Conservation (phyloP, 2,329 filamentous ascomycete species). For the Penicillium janthinellum region DNA sequence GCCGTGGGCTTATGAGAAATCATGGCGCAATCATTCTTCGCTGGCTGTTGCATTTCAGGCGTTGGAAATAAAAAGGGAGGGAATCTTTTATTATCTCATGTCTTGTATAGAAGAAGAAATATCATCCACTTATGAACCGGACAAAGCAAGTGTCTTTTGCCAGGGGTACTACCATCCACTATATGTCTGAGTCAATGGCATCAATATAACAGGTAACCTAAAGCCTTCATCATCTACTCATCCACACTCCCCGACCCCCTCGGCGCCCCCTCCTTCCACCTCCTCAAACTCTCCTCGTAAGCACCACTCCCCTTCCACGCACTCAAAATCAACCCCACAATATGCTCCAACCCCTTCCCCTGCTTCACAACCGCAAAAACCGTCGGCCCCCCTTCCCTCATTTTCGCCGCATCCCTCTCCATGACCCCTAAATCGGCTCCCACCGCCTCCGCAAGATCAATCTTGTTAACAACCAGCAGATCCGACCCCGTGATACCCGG, state of each 20-base stretch:
- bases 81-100: constrained; percentile 14
- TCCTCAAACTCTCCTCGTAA: constrained; percentile 46
- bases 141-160: constrained; percentile 21
- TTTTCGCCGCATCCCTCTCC: constrained; percentile 91
- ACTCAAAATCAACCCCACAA: constrained; percentile 83
- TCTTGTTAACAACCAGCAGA: constrained; percentile 94
- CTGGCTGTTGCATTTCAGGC: constrained; percentile 30
- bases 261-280: constrained; percentile 47
- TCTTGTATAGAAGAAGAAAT: constrained; percentile 18
- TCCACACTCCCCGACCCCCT: constrained; percentile 41
- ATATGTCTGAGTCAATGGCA: not conserved
- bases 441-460: constrained; percentile 85
- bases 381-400: constrained; percentile 91
- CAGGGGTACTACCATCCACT: constrained; percentile 3
- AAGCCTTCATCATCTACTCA: constrained; percentile 22
- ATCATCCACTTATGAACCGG: constrained; percentile 9
- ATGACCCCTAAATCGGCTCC: constrained; percentile 90
- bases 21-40: constrained; percentile 17
- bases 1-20: constrained; percentile 24
- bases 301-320: constrained; percentile 93
- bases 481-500: constrained; percentile 97
- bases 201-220: not conserved
- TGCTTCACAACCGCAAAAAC: constrained; percentile 98
- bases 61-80: constrained; percentile 16
- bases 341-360: constrained; percentile 78